Evolutionary conservation across 2,329 filamentous ascomycete genomes (phyloP).

Genomic region (Xylogone sp.): DNA sequence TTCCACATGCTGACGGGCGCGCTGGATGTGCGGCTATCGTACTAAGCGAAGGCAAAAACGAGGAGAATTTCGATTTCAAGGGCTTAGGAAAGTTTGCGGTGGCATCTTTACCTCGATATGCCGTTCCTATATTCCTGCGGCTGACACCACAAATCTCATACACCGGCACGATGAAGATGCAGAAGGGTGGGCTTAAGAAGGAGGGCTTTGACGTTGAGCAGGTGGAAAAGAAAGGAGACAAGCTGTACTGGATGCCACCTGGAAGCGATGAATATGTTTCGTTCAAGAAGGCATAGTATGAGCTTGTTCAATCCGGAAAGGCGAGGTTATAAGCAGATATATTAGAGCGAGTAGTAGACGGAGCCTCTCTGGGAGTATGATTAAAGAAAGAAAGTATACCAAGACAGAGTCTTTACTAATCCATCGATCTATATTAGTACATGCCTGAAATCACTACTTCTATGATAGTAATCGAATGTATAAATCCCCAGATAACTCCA

Average conservation of each 20-base stretch:
- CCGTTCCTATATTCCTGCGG: constrained; percentile 38
- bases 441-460: too few species aligned
- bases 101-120: constrained; percentile 37
- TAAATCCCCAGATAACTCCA: too few species aligned
- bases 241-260: constrained; percentile 38
- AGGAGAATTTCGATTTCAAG: constrained; percentile 26
- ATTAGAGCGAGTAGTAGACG: too few species aligned
- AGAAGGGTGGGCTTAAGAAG: constrained; percentile 36
- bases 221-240: constrained; percentile 32
- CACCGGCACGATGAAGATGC: constrained; percentile 41
- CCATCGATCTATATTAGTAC: too few species aligned
- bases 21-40: constrained; percentile 34
- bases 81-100: constrained; percentile 34
- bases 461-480: too few species aligned
- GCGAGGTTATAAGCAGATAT: neutral
- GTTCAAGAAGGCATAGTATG: constrained; percentile 32
- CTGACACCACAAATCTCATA: constrained; percentile 33
- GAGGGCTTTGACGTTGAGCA: constrained; percentile 38
- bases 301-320: neutral
- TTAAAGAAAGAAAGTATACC: too few species aligned
- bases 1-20: constrained; percentile 40
- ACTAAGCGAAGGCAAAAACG: neutral
- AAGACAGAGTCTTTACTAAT: too few species aligned
- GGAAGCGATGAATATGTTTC: constrained; percentile 23
- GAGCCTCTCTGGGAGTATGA: too few species aligned